Evolutionary conservation across 2,329 filamentous ascomycete species (phyloP), one percentile per base, ranked within the genome.

Genomic region (Pyrenochaeta sp.): DNA sequence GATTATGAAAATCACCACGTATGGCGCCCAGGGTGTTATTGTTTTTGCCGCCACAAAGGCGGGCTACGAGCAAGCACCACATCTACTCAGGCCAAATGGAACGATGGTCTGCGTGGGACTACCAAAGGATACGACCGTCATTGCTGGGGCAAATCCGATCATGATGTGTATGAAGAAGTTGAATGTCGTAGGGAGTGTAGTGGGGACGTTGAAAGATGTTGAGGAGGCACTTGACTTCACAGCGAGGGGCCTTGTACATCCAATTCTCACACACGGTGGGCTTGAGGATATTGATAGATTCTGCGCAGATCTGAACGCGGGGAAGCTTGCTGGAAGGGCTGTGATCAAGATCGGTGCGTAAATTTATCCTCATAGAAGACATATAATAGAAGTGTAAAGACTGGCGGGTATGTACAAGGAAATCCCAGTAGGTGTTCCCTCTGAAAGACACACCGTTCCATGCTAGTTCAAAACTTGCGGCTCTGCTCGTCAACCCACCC

Each of bases 1-100:
- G 31, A 78, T 84, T 2, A 75, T 80, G 49, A 71, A 80, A 45
- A 69, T 80, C 14, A 76, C 80, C 4, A 63, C 54, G 2, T 69
- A 90, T 14, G 93, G 93, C 45, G 91, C 92, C 7, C 89, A 96
- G 67, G 92, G 91, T 30, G 92, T 93, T 51, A 82, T 97, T 58
- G 83, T 97, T 23, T 86, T 97, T 56, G 91, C 93, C 54, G 73
- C 74, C 45, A 71, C 74, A 7, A 75, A 68, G 49, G 67, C 74
- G 40, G 74, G 73, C 2, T 72, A 73, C 40, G 68, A 72, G n/a
- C 56, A 64, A 35, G 67, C 66, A 20, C 68, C 65, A 10, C 54
- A 59, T 49, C 56, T 73, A n/a, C 53, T 71, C 7, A 45, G 64
- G 12, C 67, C 67, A 1, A 58, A 57, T 33, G 68, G 67, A 15